Conservation (phyloP, 192 early-diverging fungal species). For the Chytriomyces sp. region DNA sequence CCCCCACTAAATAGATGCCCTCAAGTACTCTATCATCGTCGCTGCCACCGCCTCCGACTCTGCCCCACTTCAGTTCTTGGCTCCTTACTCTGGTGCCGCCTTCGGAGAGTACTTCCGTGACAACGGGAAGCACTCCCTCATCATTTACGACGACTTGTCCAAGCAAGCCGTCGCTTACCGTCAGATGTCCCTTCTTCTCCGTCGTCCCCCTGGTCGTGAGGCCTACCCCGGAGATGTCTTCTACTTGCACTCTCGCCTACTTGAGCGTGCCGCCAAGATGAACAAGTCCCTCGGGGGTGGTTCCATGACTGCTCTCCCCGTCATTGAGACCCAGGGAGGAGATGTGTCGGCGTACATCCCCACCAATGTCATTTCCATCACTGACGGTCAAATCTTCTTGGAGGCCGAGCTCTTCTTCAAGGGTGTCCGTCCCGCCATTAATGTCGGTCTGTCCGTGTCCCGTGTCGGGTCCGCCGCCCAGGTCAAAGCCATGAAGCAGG, state of each 20-base stretch:
- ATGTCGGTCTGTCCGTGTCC: constrained; percentile 99
- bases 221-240: constrained; percentile 99
- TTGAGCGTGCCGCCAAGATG: constrained; percentile 99
- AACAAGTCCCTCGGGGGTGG: constrained; percentile 93
- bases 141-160: constrained; percentile 99
- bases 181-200: constrained; percentile 99
- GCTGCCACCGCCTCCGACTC: constrained; percentile 99
- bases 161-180: constrained; percentile 99
- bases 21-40: constrained; percentile 98
- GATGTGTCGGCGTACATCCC: constrained; percentile 99
- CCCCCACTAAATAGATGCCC: no score
- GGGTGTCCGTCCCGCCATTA: constrained; percentile 99
- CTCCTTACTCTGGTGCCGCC: constrained; percentile 97
- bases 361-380: constrained; percentile 99
- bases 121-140: constrained; percentile 96
- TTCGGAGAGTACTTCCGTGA: constrained; percentile 99
- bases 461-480: constrained; percentile 99
- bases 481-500: constrained; percentile 99
- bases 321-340: constrained; percentile 99
- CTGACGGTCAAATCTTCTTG: constrained; percentile 99
- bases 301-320: constrained; percentile 98
- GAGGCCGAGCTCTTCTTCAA: constrained; percentile 99
- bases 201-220: constrained; percentile 99
- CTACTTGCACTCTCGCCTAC: constrained; percentile 98
- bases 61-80: constrained; percentile 97